Conservation (phyloP, 2,329 filamentous ascomycete species). For the Penicillium expansum region DNA sequence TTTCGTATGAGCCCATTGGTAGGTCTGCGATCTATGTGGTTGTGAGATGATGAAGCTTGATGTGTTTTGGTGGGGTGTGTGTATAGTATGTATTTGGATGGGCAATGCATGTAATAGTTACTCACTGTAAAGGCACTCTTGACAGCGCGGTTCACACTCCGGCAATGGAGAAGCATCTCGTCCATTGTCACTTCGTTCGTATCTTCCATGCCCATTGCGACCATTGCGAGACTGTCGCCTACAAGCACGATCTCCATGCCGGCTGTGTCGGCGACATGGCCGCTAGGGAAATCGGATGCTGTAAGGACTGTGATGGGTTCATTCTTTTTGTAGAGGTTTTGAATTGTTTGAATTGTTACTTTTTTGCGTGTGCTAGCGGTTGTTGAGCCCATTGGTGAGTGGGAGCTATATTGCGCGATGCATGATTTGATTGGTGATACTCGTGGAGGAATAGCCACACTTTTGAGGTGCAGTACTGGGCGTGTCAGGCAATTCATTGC, state of each 20-base stretch:
- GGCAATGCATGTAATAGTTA: background rate
- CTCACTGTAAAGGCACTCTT: constrained; percentile 77
- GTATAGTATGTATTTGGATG: background rate
- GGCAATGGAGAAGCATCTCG: constrained; percentile 92
- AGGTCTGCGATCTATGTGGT: constrained; percentile 72
- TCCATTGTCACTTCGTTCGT: constrained; percentile 89
- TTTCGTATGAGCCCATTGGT: constrained; percentile 94
- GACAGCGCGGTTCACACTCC: constrained; percentile 79
- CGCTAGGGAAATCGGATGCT: constrained; percentile 92
- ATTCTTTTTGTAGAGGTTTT: constrained; percentile 68
- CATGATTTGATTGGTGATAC: constrained; percentile 9
- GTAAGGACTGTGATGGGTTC: constrained; percentile 93
- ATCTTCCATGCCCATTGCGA: constrained; percentile 91
- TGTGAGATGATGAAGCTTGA: background rate
- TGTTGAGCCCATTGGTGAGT: constrained; percentile 61
- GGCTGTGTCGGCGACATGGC: constrained; percentile 81
- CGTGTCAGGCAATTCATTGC: background rate
- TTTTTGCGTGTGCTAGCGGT: constrained; percentile 63
- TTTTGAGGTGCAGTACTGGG: background rate
- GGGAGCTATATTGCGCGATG: constrained; percentile 62
- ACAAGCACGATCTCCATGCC: constrained; percentile 91
- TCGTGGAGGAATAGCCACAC: background rate
- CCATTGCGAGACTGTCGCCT: constrained; percentile 93
- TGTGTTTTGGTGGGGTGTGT: background rate
- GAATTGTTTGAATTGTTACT: constrained; percentile 76